Base-by-base conservation (phyloP, 768 basidiomycete genomes). In the Grammothele lineata region DNA sequence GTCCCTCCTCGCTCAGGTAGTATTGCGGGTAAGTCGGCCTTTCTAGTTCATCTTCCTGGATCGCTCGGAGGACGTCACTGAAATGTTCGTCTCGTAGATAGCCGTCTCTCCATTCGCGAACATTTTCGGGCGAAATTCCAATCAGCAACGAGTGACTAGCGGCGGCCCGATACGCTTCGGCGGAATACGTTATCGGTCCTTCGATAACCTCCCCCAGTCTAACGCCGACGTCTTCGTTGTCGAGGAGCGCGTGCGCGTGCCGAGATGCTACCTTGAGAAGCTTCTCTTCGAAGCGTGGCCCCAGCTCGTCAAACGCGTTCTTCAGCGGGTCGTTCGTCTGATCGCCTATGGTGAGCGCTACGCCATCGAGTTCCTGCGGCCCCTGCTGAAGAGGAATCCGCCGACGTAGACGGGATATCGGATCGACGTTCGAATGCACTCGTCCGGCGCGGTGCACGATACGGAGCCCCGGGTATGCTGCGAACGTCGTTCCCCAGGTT, bases 361-460 rank as follows among this genome's bases (percentile, higher is more conserved):
- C n/a, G 8, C 22, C 43, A 3, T 30, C 44, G 1, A 18, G 18
- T 5, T 22, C 40, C 11, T 27, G 12, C 15, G 65, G 64, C 18
- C 59, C 50, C 5, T 47, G 18, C 15, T 61, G 43, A 8, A 19
- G 15, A 8, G 63, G 66, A 0, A 61, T 36, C 1, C 47, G 42
- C 33, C 64, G 35, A 21, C 58, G 47, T 2, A 71, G 46, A 18
- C 67, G 45, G 1, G 68, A 71, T 4, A 71, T 51, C 3, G 70
- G 68, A 44, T 72, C 70, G 6, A 71, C 67, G 43, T 70, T 70
- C 1, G 68, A 71, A 36, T 72, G 70, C 0, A 68, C 64, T 3
- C 63, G 35, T 3, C 70, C 70, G 0, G 70, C 62, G 5, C 66
- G 61, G 40, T 73, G 71, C 8, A 71, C 54, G 21, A 72, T 71